Base-by-base conservation (phyloP, 352 stramenopile species). In the Phytophthora palmivora region DNA sequence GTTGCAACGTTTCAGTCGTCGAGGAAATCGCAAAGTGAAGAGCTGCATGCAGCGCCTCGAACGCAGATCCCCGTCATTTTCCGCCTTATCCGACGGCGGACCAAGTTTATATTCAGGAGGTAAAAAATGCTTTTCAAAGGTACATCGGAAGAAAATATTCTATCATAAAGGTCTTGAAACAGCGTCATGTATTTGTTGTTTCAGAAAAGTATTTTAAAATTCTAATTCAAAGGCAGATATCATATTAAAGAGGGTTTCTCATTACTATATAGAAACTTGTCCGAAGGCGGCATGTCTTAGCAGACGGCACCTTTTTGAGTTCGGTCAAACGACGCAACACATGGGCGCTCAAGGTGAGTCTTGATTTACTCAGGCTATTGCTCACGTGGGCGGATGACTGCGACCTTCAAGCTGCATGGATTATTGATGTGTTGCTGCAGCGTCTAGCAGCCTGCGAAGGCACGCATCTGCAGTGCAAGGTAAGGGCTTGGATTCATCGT, bases 11-110 rank as follows among this genome's bases (percentile, higher is more conserved):
- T 41, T 30, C 24, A 51, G 45, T 30, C 26, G 50, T 58, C 14
- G 36, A 43, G 52, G 14, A 58, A 72, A 63, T 69, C 14, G 46
- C 32, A 56, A 51, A 72, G 26, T 75, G 61, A 45, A 44, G 32
- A 28, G 44, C 38, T 16, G 48, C 28, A 41, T 53, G 45, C 42
- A 63, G 44, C 52, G 52, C 36, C 53, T 10, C 18, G 18, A 1
- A 22, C 32, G 34, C 32, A 44, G 41, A 43, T 56, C 19, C 4
- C 16, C 6, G 47, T 39, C 12, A 47, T 61, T 61, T 48, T 58
- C 19, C 37, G 42, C 39, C 30, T 70, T 73, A 33, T 73, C 65
- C 64, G 64, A 73, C 64, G 64, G 58, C 64, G 64, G 52, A 47
- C 18, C 21, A 45, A 38, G 39, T 14, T 28, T 28, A 28, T 6